These are phyloP conservation scores for Candida yuanshanica DNA, from an alignment of 805 yeast species.

Conservation along the genomic window DNA sequence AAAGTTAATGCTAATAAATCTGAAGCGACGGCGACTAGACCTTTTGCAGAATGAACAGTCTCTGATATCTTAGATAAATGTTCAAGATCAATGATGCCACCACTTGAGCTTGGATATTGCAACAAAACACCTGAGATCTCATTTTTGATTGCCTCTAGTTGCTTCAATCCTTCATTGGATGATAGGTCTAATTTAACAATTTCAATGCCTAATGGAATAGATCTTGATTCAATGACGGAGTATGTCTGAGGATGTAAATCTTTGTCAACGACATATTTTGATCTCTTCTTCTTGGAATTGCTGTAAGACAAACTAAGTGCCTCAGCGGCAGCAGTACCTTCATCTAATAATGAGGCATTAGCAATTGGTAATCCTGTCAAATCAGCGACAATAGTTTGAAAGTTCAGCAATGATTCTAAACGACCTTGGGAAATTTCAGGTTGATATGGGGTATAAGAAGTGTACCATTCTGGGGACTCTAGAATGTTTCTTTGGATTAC, in stretches of 20 bases:
- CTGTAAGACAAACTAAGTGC: constrained; percentile 85
- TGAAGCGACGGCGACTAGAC: constrained; percentile 79
- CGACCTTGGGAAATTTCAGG: constrained; percentile 98
- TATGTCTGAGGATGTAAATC: constrained; percentile 83
- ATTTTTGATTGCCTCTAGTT: constrained; percentile 28
- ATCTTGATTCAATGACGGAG: constrained; percentile 73
- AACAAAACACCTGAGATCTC: constrained; percentile 74
- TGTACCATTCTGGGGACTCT: constrained; percentile 97
- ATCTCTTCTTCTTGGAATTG: constrained; percentile 59
- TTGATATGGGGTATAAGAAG: constrained; percentile 97
- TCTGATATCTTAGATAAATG: constrained; percentile 55
- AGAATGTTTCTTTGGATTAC: constrained; percentile 88
- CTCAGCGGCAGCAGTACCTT: constrained; percentile 96
- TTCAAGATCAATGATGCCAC: constrained; percentile 46
- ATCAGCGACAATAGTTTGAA: constrained; percentile 86
- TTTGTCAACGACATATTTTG: constrained; percentile 64
- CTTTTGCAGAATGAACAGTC: constrained; percentile 63
- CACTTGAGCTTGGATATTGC: constrained; percentile 90
- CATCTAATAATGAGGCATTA: constrained; percentile 91
- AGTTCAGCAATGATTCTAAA: constrained; percentile 82
- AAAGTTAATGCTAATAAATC: constrained; percentile 87
- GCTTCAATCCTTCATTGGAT: constrained; percentile 32
- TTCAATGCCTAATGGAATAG: constrained; percentile 65
- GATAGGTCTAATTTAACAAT: constrained; percentile 53
- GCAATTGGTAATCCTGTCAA: constrained; percentile 93